Evolutionary conservation across 805 yeast species (phyloP), one percentile per base, ranked within the genome.

Genomic region (Monosporozyma solicola): DNA sequence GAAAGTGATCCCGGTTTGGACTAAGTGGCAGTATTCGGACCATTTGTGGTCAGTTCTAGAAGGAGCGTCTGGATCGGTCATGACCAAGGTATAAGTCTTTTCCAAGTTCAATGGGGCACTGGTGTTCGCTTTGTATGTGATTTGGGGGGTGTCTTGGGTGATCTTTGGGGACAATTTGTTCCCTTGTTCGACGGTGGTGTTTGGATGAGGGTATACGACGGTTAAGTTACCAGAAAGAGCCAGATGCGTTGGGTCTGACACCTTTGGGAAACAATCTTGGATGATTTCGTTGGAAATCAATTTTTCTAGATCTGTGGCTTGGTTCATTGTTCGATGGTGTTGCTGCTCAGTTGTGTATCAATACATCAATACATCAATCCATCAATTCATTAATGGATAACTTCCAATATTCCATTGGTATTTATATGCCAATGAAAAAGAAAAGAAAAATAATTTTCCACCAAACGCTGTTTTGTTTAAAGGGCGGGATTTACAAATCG

Each of bases 61-160:
- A 13, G 97, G 97, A 7, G 97, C 97, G 73, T 90, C 97, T 1
- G 97, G 97, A 68, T 90, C 97, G 6, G 97, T 90, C 58, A 90
- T 59, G 2, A 87, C 86, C 59, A 90, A 71, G 6, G 94, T 82
- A 71, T 85, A 89, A 2, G 27, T n/a, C 9, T 24, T 22, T 15
- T 25, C 9, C 15, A 46, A 29, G 22, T 51, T 29, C 50, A 76
- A 84, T 41, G 73, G 71, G 16, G 62, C 56, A 10, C 46, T 50
- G 33, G 53, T 53, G 71, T 58, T 77, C 74, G 58, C 82, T 71
- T 15, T 90, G 69, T 87, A 81, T 57, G 84, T 84, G 53, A 90
- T 74, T 33, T 68, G 60, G 35, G 97, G 97, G 47, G 60, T 61
- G 24, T 68, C 59, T 70, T 87, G 95, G 20, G 96, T 83, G 49